These are phyloP conservation scores for Diaporthe sp. DNA, from an alignment of 2,329 filamentous ascomycete genomes.

Conservation along the genomic window DNA sequence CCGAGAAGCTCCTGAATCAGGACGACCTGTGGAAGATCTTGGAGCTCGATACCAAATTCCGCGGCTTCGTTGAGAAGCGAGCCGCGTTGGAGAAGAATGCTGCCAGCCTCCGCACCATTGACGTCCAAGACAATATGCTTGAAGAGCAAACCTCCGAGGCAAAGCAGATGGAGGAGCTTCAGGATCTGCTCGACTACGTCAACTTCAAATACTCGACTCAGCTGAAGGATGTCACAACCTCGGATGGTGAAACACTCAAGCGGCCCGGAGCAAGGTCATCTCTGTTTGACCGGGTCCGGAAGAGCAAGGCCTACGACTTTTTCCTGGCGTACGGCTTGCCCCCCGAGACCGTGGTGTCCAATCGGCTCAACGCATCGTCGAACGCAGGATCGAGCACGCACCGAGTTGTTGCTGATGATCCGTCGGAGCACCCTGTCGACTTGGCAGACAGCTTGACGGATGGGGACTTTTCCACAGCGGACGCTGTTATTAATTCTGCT, in stretches of 20 bases:
- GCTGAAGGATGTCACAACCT: slow-evolving; percentile 82
- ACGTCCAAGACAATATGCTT: slow-evolving; percentile 79
- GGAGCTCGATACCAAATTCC: slow-evolving; percentile 95
- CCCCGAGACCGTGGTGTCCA: slow-evolving; percentile 89
- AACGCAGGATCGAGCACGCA: slow-evolving; percentile 71
- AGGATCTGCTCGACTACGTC: slow-evolving; percentile 95
- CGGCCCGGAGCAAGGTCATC: slow-evolving; percentile 87
- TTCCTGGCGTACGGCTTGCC: slow-evolving; percentile 92
- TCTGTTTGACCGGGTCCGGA: slow-evolving; percentile 86
- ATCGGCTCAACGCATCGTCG: slow-evolving; percentile 72
- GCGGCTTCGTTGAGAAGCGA: slow-evolving; percentile 91
- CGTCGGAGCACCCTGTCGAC: slow-evolving; percentile 83
- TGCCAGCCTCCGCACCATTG: slow-evolving; percentile 76
- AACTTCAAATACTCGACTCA: slow-evolving; percentile 93
- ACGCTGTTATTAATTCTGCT: slow-evolving; percentile 82
- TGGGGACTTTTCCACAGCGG: slow-evolving; percentile 80
- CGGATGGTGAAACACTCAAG: slow-evolving; percentile 74
- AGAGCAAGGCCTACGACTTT: slow-evolving; percentile 82
- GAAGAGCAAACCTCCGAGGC: slow-evolving; percentile 86
- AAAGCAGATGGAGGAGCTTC: slow-evolving; percentile 91
- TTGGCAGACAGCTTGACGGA: slow-evolving; percentile 85
- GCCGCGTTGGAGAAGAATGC: slow-evolving; percentile 86
- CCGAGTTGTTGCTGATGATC: slow-evolving; percentile 88
- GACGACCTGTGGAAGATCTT: slow-evolving; percentile 96
- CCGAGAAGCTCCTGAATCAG: slow-evolving; percentile 91